A percentile compares a stretch with the other conserved stretches of the same genome.
Evolutionary conservation across 2,329 filamentous ascomycete species (phyloP).

Genomic region (Ploettnerulaceae sp.): DNA sequence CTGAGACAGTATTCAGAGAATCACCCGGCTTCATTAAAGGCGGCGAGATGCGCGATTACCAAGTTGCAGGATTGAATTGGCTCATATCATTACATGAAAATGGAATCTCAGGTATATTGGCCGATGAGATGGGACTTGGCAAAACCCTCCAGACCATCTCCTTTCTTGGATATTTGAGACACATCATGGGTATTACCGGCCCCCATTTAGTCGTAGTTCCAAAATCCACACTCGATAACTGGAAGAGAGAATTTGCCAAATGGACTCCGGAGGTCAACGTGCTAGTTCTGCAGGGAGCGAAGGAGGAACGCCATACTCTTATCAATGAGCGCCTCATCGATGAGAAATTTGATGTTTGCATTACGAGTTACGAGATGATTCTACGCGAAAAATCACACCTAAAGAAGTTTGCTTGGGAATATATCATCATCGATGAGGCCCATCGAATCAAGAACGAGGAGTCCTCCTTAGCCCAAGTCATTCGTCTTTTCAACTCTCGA

Average conservation of each 20-base stretch:
- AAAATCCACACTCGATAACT: constrained; percentile 97
- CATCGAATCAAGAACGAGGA: constrained; percentile 99
- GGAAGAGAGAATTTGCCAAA: constrained; percentile 87
- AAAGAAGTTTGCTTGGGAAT: constrained; percentile 99
- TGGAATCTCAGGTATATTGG: constrained; percentile 94
- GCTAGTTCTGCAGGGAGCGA: constrained; percentile 87
- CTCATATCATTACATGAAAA: constrained; percentile 96
- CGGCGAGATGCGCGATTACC: constrained; percentile 91
- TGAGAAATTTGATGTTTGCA: constrained; percentile 95
- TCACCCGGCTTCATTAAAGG: constrained; percentile 84
- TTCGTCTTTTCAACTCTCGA: constrained; percentile 90
- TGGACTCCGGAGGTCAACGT: constrained; percentile 98
- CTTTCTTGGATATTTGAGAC: constrained; percentile 90
- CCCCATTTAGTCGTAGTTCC: constrained; percentile 90
- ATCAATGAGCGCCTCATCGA: constrained; percentile 90
- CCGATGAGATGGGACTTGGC: constrained; percentile 97
- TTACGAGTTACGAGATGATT: constrained; percentile 99
- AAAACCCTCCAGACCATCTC: constrained; percentile 98
- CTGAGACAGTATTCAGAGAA: constrained; percentile 87
- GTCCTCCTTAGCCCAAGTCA: constrained; percentile 92
- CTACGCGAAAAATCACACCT: constrained; percentile 89
- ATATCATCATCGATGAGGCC: constrained; percentile 97
- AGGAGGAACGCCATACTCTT: constrained; percentile 82
- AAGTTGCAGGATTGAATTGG: constrained; percentile 94
- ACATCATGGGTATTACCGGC: constrained; percentile 82